Percentiles rank a stretch among this genome's conserved stretches.
phyloP scores from a whole-genome alignment of 2,329 filamentous ascomycete species.

The Neurospora crassa region DNA sequence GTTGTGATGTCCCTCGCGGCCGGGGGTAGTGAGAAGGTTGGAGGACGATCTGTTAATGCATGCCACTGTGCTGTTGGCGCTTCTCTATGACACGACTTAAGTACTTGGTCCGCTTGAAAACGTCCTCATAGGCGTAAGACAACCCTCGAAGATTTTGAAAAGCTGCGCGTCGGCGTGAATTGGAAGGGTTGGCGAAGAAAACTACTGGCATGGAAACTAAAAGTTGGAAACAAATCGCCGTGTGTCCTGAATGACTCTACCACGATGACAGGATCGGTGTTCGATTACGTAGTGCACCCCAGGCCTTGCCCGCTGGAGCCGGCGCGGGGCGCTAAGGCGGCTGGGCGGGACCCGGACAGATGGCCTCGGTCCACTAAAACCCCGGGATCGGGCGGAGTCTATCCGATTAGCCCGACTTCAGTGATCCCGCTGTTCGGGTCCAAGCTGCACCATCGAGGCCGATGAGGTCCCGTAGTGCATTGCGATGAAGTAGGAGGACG shows the following conservation, averaged over 20 bases:
- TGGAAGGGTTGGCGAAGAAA: not conserved
- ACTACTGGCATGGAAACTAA: not conserved
- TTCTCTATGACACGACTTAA: not conserved
- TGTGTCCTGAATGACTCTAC: not conserved
- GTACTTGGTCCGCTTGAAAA: not conserved
- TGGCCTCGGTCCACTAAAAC: not conserved
- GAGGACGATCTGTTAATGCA: not conserved
- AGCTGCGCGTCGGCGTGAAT: not conserved
- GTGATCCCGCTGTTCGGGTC: not conserved
- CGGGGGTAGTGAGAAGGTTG: not conserved
- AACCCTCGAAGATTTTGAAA: not conserved
- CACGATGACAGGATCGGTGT: not conserved
- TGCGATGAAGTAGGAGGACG: not conserved
- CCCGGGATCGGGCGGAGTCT: not conserved
- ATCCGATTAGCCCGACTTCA: not conserved
- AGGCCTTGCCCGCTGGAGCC: not conserved
- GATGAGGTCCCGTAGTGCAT: not conserved
- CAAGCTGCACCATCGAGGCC: not conserved
- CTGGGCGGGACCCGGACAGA: not conserved
- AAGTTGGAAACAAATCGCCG: not conserved
- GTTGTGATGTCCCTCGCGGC: not conserved
- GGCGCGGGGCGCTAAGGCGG: not conserved
- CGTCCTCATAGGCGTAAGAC: not conserved
- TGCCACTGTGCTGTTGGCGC: not conserved
- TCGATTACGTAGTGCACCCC: not conserved